Percentiles rank a stretch among this genome's conserved stretches.
Conservation (phyloP, 257 asterid genomes). For the Solanum rostratum region DNA sequence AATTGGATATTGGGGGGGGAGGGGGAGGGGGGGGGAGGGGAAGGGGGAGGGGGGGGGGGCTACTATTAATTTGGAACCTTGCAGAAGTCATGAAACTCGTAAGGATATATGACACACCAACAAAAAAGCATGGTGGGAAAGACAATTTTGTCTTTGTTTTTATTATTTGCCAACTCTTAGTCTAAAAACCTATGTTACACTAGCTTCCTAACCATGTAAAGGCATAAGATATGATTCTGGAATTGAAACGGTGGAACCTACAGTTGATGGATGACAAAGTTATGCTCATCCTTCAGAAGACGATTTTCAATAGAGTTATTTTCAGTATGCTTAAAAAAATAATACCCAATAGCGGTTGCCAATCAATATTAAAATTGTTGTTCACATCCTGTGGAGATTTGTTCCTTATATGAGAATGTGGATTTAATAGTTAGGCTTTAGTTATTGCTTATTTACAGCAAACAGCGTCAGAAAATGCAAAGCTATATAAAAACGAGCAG, state of each 20-base stretch:
- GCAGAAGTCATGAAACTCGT: neutral
- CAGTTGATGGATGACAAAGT: neutral
- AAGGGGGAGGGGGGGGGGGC: neutral
- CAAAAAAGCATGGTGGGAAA: neutral
- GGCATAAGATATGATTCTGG: neutral
- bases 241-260: neutral
- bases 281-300: neutral
- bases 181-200: neutral
- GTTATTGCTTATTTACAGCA: neutral
- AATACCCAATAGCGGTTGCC: neutral
- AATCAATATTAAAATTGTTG: neutral
- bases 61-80: neutral
- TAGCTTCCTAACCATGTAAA: neutral
- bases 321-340: neutral
- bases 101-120: neutral
- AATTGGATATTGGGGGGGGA: neutral
- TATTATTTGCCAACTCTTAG: neutral
- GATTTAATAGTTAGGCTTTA: neutral
- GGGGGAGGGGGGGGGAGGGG: neutral
- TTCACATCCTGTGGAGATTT: neutral
- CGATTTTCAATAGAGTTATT: neutral
- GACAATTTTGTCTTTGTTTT: neutral
- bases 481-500: neutral
- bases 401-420: neutral
- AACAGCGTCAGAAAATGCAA: neutral